phyloP scores from a whole-genome alignment of 192 early-diverging fungal species.

The Coemansia sp. region DNA sequence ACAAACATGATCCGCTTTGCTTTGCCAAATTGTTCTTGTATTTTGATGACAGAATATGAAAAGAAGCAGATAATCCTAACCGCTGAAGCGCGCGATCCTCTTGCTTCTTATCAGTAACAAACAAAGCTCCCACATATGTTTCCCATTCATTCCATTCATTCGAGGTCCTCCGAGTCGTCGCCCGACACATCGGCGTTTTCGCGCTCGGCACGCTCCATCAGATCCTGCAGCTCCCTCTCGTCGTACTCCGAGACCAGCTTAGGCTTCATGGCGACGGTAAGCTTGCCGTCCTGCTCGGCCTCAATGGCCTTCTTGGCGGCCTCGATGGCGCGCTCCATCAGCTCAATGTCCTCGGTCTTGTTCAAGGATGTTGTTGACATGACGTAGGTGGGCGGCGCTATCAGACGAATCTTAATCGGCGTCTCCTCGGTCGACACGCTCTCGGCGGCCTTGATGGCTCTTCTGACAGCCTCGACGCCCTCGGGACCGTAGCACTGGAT shows the following conservation, averaged over 20 bases:
- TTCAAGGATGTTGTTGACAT: constrained; percentile 84
- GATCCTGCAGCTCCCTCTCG: constrained; percentile 87
- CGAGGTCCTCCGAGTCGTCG: constrained; percentile 58
- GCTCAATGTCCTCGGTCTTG: constrained; percentile 79
- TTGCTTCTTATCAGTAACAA: background rate
- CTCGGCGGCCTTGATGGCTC: constrained; percentile 85
- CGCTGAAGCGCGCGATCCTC: too few relatives aligned
- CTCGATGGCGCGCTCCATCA: constrained; percentile 85
- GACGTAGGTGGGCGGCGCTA: constrained; percentile 94
- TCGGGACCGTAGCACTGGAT: constrained; percentile 91
- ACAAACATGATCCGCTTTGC: too few relatives aligned
- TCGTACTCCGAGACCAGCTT: constrained; percentile 89
- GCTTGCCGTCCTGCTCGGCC: constrained; percentile 64
- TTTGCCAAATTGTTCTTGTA: too few relatives aligned
- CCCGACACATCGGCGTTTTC: constrained; percentile 91
- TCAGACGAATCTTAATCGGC: constrained; percentile 81
- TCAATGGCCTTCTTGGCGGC: constrained; percentile 78
- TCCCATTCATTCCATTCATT: background rate
- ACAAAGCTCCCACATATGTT: background rate
- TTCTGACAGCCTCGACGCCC: constrained; percentile 95
- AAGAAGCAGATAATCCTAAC: too few relatives aligned
- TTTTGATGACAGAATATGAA: too few relatives aligned
- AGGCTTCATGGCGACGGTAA: constrained; percentile 89
- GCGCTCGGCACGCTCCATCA: constrained; percentile 85
- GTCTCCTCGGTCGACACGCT: constrained; percentile 73